Evolutionary conservation across 2,329 filamentous ascomycete species (phyloP), one percentile per base, ranked within the genome.

Genomic region (Dichotomopilus funicola): DNA sequence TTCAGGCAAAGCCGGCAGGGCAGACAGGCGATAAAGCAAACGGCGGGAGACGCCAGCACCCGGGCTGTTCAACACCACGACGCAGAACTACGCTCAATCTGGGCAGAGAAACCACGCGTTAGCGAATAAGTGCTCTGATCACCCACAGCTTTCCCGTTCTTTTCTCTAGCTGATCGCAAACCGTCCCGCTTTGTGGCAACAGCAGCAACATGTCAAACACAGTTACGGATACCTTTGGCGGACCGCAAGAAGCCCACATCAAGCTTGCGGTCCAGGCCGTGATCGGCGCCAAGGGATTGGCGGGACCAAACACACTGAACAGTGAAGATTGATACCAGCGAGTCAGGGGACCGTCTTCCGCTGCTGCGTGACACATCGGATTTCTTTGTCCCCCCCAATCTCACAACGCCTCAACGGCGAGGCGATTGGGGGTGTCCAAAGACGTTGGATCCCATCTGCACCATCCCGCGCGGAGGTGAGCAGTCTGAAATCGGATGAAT

Each of bases 221-320:
- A 27, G 19, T 27, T 27, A 27, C 19, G 19, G 19, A 27, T 27
- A 27, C 19, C 19, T 27, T 27, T 49, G 51, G 38, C 45, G 31
- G 36, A n/a, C 50, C 44, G 36, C 50, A 52, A 51, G 36, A 46
- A 41, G 46, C 11, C 40, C 42, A 35, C 36, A 35, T 35, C 41
- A 57, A 54, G 36, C 49, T 42, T 48, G 54, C 50, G 52, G 52
- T 55, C 44, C 52, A 53, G 53, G 54, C 57, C 57, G 54, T 51
- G 57, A 61, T 61, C 54, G 57, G 52, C 54, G 54, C 54, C 54
- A 56, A 57, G 54, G 50, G 19, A 50, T 47, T 43, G 49, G 38
- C 56, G 36, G 54, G 49, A 49, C 50, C 40, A 56, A 45, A 44
- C 47, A 49, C 19, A 27, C 19, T 27, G 19, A 27, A 27, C 19